These are phyloP conservation scores for Starmerella floricola DNA, from an alignment of 805 yeast species.

Conservation along the genomic window DNA sequence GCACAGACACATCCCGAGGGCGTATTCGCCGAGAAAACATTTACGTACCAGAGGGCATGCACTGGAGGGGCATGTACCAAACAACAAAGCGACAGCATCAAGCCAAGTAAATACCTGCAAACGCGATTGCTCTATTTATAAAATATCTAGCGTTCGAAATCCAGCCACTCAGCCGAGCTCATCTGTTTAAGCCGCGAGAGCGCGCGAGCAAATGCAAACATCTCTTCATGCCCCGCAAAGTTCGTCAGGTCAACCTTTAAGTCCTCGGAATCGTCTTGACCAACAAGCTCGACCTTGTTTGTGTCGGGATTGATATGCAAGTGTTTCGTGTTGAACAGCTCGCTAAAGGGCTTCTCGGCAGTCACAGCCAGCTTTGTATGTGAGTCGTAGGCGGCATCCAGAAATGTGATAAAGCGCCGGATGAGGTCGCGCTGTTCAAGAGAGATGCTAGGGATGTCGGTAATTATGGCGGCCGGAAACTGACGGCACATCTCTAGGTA, in stretches of 20 bases:
- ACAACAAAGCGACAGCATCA: too few species aligned
- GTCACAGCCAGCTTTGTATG: conserved; percentile 83
- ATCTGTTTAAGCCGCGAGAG: conserved; percentile 80
- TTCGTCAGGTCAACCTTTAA: conserved; percentile 37
- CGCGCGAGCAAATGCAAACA: conserved; percentile 94
- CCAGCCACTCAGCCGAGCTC: conserved; percentile 80
- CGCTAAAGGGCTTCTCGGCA: conserved; percentile 71
- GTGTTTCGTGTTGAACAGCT: conserved; percentile 65
- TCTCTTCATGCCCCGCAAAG: conserved; percentile 86
- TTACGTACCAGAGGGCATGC: too few species aligned
- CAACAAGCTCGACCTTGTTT: conserved; percentile 20
- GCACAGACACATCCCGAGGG: too few species aligned
- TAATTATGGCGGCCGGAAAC: conserved; percentile 68
- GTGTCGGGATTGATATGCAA: conserved; percentile 33
- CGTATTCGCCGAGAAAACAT: too few species aligned
- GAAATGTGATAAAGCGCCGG: conserved; percentile 82
- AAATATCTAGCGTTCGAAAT: conserved; percentile 9
- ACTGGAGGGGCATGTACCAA: too few species aligned
- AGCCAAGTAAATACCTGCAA: too few species aligned
- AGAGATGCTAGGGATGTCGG: conserved; percentile 83
- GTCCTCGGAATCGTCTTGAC: conserved; percentile 38
- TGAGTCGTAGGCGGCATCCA: conserved; percentile 91
- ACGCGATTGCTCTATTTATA: too few species aligned
- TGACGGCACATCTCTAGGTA: conserved; percentile 69
- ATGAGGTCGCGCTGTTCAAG: conserved; percentile 69